These are phyloP conservation scores for Leptoxyphium fumago DNA, from an alignment of 2,329 filamentous ascomycete genomes.

Conservation along the genomic window DNA sequence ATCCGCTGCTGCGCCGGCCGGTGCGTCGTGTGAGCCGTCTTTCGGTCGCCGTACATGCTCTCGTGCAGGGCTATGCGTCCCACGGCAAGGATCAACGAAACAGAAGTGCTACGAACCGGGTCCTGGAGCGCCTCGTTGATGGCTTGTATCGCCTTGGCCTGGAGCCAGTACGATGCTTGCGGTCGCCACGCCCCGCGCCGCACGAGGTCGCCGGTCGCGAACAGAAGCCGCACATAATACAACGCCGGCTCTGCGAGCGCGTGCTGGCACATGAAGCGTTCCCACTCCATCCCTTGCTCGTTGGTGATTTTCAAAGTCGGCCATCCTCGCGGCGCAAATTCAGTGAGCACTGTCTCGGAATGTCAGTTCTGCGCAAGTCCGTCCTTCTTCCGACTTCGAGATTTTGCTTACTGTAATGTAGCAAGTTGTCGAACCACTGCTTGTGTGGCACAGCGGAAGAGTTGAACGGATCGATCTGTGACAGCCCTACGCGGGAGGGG, in stretches of 20 bases:
- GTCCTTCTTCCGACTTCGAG: background rate
- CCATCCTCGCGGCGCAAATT: constrained; percentile 21
- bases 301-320: constrained; percentile 17
- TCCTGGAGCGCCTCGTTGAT: constrained; percentile 15
- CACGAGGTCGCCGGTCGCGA: constrained; percentile 19
- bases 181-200: constrained; percentile 9
- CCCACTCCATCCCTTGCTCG: constrained; percentile 16
- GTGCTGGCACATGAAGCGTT: constrained; percentile 20
- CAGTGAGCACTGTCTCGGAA: constrained; percentile 12
- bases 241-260: constrained; percentile 18
- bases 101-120: constrained; percentile 8
- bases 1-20: constrained; percentile 19
- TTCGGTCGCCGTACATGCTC: constrained; percentile 19
- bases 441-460: constrained; percentile 18
- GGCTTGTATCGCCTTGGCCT: constrained; percentile 14
- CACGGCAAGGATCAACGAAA: constrained; percentile 16
- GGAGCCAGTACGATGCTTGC: constrained; percentile 15
- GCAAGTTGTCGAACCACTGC: constrained; percentile 16
- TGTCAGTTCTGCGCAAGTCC: background rate
- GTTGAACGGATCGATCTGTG: constrained; percentile 16
- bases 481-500: background rate
- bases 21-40: constrained; percentile 16
- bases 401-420: constrained; percentile 14
- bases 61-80: constrained; percentile 22
- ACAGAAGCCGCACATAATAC: constrained; percentile 20